Evolutionary conservation across 768 basidiomycete species (phyloP).

Genomic region (Trametes villosa): DNA sequence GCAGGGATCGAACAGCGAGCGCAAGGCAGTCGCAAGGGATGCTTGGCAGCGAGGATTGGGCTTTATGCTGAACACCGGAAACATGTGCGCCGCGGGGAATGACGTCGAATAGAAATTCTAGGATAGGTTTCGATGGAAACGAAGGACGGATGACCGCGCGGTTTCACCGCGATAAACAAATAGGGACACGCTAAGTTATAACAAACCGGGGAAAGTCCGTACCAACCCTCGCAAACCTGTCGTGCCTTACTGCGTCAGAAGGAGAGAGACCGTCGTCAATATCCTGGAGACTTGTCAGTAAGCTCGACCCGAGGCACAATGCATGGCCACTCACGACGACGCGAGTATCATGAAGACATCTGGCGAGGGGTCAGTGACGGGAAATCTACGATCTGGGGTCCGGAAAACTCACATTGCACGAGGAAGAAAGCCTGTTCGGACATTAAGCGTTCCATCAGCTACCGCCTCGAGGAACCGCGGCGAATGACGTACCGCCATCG

Average conservation of each 20-base stretch:
- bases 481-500: conserved; percentile 40
- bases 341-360: conserved; percentile 51
- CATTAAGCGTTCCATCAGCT: neutral
- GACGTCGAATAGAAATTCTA: neutral
- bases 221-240: neutral
- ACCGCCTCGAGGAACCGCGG: neutral
- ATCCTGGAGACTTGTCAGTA: conserved; percentile 17
- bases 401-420: conserved; percentile 46
- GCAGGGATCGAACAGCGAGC: neutral
- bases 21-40: neutral
- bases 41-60: neutral
- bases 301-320: neutral
- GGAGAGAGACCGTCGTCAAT: conserved; percentile 31
- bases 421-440: conserved; percentile 42
- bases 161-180: neutral
- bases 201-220: neutral
- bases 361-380: conserved; percentile 18
- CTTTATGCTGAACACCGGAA: neutral
- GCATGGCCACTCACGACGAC: conserved; percentile 41
- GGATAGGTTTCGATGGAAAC: neutral
- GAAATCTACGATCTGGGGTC: neutral
- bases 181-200: neutral
- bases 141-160: neutral
- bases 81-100: neutral
- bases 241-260: conserved; percentile 13